phyloP scores from a whole-genome alignment of 352 stramenopile species.

The Pythium angustatum region DNA sequence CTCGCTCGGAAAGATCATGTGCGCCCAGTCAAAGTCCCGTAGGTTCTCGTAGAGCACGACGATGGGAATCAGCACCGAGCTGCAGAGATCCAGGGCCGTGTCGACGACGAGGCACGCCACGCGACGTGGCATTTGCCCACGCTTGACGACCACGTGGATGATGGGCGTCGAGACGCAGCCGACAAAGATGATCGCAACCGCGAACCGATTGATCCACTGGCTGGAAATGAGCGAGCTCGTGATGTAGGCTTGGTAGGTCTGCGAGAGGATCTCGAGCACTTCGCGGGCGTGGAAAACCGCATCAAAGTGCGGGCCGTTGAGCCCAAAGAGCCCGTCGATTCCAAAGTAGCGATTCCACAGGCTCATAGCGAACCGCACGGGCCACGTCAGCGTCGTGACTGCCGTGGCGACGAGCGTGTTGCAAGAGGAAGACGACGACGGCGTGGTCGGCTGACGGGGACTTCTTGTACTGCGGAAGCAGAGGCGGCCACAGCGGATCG shows the following conservation, averaged over 20 bases:
- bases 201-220: constrained; percentile 13
- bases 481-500: constrained; percentile 5
- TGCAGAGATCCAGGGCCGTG: constrained; percentile 10
- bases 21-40: constrained; percentile 1
- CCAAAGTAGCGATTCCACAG: constrained; percentile 6
- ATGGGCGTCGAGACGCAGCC: constrained; percentile 10
- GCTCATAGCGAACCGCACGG: neutral
- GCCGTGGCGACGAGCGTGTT: neutral
- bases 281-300: constrained; percentile 12
- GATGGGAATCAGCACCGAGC: constrained; percentile 8
- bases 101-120: constrained; percentile 6
- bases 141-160: neutral
- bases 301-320: constrained; percentile 18
- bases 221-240: neutral
- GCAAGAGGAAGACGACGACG: too few species aligned
- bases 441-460: too few species aligned
- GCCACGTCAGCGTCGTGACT: neutral
- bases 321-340: neutral
- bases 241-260: constrained; percentile 24
- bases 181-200: constrained; percentile 8
- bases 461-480: neutral
- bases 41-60: constrained; percentile 1
- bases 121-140: neutral
- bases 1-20: neutral
- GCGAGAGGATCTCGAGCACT: constrained; percentile 13